These are phyloP conservation scores for Entomortierella beljakovae DNA, from an alignment of 192 early-diverging fungal genomes.

Conservation along the genomic window DNA sequence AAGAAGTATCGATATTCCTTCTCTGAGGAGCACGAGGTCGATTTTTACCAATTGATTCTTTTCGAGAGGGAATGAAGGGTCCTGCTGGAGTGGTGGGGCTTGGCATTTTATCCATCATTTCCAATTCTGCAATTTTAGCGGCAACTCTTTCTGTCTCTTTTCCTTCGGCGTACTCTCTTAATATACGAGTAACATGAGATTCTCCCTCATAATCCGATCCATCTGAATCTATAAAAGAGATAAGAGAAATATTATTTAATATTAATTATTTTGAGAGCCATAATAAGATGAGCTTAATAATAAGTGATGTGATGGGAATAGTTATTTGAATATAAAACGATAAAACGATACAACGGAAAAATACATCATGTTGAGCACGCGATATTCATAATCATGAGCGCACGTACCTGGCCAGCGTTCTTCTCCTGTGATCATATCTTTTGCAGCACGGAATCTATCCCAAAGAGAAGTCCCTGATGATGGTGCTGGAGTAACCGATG, in stretches of 20 bases:
- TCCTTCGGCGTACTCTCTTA: slow-evolving; percentile 27
- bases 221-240: slow-evolving; percentile 28
- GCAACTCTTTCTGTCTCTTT: slow-evolving; percentile 15
- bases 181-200: slow-evolving; percentile 37
- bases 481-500: slow-evolving; percentile 5
- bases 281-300: background rate
- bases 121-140: slow-evolving; percentile 32
- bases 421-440: slow-evolving; percentile 51
- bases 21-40: slow-evolving; percentile 5
- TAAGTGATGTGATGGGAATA: background rate
- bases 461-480: slow-evolving; percentile 29
- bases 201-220: slow-evolving; percentile 46
- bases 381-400: background rate
- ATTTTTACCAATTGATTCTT: too few relatives aligned
- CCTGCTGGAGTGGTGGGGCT: background rate
- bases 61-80: background rate
- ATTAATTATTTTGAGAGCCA: slow-evolving; percentile 7
- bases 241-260: background rate
- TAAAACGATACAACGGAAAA: background rate
- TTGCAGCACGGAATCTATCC: slow-evolving; percentile 43
- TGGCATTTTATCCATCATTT: background rate
- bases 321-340: too few relatives aligned
- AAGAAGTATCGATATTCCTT: too few relatives aligned
- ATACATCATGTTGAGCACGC: background rate
- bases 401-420: slow-evolving; percentile 52